A percentile compares a stretch with the other conserved stretches of the same genome.
phyloP scores from a whole-genome alignment of 306 rosid species.

The Rosa lucieae region DNA sequence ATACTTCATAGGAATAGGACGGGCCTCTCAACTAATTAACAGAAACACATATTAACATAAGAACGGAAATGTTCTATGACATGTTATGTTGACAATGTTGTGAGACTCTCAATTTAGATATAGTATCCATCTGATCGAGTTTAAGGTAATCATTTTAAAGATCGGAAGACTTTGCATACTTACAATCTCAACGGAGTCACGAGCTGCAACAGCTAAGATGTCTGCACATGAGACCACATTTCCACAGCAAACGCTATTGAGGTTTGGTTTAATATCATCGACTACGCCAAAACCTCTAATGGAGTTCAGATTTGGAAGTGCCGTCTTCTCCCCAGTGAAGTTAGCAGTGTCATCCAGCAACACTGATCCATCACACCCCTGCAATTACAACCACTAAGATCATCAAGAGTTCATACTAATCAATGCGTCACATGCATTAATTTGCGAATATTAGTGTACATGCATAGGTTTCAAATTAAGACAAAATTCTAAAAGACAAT shows the following conservation, averaged over 20 bases:
- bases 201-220: conserved; percentile 44
- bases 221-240: conserved; percentile 42
- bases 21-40: conserved; percentile 29
- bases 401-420: background rate
- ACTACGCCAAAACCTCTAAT: conserved; percentile 33
- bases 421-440: background rate
- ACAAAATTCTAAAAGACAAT: too few relatives aligned
- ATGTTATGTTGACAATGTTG: too few relatives aligned
- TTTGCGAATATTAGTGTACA: background rate
- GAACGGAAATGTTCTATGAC: background rate
- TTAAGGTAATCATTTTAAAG: background rate
- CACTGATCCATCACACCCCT: conserved; percentile 79
- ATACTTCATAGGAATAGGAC: conserved; percentile 22
- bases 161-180: conserved; percentile 3
- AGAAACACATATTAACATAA: background rate
- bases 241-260: conserved; percentile 19
- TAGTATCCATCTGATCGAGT: background rate
- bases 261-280: conserved; percentile 26
- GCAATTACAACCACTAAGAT: conserved; percentile 1
- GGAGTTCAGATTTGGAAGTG: conserved; percentile 37
- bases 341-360: conserved; percentile 44
- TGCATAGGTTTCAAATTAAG: background rate
- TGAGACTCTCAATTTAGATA: background rate
- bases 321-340: conserved; percentile 61
- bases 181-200: conserved; percentile 37